Evolutionary conservation across 441 rosid genomes (phyloP).

Genomic region (Erysimum pusillum): DNA sequence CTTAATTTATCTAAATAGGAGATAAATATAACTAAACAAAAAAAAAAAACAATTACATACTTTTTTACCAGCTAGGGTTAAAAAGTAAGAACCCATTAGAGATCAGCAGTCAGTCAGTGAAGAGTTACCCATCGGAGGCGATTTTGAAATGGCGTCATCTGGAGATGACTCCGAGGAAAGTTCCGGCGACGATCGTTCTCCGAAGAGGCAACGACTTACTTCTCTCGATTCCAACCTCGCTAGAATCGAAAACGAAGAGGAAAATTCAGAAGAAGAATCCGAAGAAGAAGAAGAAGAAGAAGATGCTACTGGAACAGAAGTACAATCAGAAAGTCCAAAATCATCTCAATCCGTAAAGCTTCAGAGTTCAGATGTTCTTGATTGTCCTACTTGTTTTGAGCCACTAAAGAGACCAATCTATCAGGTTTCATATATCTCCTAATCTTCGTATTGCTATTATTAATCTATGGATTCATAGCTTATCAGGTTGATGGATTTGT

Average conservation of each 20-base stretch:
- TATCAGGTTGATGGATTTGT: background rate
- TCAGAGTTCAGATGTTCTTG: slow-evolving; percentile 15
- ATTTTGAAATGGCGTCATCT: background rate
- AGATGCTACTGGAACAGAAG: background rate
- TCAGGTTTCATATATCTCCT: slow-evolving; percentile 25
- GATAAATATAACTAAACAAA: no score
- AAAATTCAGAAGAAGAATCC: background rate
- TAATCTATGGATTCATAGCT: no score
- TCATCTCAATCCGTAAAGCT: slow-evolving; percentile 13
- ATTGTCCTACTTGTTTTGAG: slow-evolving; percentile 34
- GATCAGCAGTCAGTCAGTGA: background rate
- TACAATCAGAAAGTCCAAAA: background rate
- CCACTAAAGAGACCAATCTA: slow-evolving; percentile 34
- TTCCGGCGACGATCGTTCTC: background rate
- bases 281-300: background rate
- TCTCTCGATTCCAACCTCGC: background rate
- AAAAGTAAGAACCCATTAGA: background rate
- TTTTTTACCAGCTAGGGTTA: background rate
- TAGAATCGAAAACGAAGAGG: background rate
- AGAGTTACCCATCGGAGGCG: background rate
- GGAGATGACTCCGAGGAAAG: background rate
- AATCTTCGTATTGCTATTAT: background rate
- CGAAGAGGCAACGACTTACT: slow-evolving; percentile 20
- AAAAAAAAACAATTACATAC: no score
- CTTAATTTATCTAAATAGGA: no score